phyloP scores from a whole-genome alignment of 2,329 filamentous ascomycete species.

The Aspergillus costaricaensis region DNA sequence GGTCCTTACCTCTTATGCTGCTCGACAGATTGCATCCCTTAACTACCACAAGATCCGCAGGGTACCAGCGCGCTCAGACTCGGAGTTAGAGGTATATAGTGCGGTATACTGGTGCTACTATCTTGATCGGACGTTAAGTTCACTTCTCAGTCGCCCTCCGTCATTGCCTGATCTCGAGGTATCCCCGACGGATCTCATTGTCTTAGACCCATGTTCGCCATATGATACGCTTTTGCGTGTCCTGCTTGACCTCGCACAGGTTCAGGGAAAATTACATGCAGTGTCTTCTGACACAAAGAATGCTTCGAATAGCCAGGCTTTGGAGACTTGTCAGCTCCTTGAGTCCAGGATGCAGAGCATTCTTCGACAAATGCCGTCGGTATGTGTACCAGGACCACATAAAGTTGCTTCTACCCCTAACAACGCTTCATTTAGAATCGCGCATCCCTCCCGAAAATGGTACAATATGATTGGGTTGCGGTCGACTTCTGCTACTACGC shows the following conservation, averaged over 20 bases:
- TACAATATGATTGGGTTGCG: conserved; percentile 24
- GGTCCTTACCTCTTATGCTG: conserved; percentile 28
- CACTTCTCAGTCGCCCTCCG: conserved; percentile 25
- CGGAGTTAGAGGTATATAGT: conserved; percentile 23
- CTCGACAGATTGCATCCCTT: conserved; percentile 27
- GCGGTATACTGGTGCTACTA: conserved; percentile 32
- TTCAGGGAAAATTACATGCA: conserved; percentile 14
- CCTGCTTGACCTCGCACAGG: conserved; percentile 16
- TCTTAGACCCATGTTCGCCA: not conserved
- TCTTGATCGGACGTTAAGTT: conserved; percentile 29
- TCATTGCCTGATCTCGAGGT: conserved; percentile 19
- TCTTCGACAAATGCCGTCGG: conserved; percentile 19
- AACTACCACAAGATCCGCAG: conserved; percentile 23
- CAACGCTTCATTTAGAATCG: conserved; percentile 13
- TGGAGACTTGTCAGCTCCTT: conserved; percentile 16
- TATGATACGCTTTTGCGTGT: conserved; percentile 12
- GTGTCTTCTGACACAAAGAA: not conserved
- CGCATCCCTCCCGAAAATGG: conserved; percentile 7
- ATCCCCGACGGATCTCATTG: conserved; percentile 11
- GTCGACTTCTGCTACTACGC: conserved; percentile 29
- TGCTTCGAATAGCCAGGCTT: not conserved
- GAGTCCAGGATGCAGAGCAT: conserved; percentile 23
- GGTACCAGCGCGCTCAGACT: not conserved
- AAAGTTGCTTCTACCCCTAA: not conserved
- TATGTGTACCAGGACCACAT: conserved; percentile 6